phyloP scores from a whole-genome alignment of 495 filamentous ascomycete genomes.

The Neurospora sp. region DNA sequence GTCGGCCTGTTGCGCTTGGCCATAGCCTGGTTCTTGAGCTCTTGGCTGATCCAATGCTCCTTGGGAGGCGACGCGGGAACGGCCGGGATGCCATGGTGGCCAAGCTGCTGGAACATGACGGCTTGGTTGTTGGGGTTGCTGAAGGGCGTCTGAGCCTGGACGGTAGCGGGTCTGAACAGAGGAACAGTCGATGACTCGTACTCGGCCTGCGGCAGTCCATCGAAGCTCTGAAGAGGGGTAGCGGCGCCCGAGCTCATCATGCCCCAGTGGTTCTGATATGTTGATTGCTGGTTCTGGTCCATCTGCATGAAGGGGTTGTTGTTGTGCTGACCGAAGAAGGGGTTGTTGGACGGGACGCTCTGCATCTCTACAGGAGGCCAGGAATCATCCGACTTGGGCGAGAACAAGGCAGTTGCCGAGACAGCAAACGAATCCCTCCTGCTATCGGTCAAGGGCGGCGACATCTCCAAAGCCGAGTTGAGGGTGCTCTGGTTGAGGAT shows the following conservation, averaged over 20 bases:
- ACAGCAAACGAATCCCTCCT: constrained; percentile 66
- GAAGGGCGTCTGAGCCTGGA: constrained; percentile 43
- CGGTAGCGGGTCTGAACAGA: constrained; percentile 36
- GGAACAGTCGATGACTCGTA: constrained; percentile 44
- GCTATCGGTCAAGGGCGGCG: constrained; percentile 52
- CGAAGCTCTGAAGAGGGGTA: constrained; percentile 46
- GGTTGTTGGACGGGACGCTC: constrained; percentile 46
- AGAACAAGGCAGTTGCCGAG: constrained; percentile 50
- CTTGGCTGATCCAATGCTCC: constrained; percentile 42
- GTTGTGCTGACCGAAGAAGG: constrained; percentile 50
- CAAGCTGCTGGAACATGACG: constrained; percentile 41
- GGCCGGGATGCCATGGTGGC: constrained; percentile 25
- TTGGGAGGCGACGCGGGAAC: constrained; percentile 45
- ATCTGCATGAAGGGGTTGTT: constrained; percentile 50
- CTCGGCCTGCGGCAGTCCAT: constrained; percentile 49
- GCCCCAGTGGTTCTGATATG: constrained; percentile 46
- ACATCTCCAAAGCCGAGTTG: constrained; percentile 60
- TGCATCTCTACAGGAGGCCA: constrained; percentile 57
- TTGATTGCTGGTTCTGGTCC: constrained; percentile 39
- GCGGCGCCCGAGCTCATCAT: constrained; percentile 47
- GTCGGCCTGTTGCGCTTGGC: constrained; percentile 59
- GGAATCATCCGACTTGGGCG: constrained; percentile 56
- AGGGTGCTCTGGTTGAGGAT: constrained; percentile 60
- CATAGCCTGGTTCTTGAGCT: constrained; percentile 49
- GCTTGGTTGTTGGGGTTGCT: constrained; percentile 36